These are phyloP conservation scores for Boehmeria nivea DNA, from an alignment of 306 rosid genomes.

Conservation along the genomic window DNA sequence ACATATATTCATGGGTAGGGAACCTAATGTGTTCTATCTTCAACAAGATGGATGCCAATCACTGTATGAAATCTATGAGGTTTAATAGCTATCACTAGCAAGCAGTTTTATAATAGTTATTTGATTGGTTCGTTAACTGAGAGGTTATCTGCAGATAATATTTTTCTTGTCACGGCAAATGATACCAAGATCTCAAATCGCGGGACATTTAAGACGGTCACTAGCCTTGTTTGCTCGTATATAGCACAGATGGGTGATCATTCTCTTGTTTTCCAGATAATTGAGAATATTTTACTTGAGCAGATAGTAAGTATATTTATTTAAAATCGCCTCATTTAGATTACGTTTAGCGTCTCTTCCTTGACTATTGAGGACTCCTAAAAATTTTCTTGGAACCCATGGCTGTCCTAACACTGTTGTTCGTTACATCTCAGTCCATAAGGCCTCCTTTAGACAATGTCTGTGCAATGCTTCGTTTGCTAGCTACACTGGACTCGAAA, in stretches of 20 bases:
- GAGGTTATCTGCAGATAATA: conserved; percentile 40
- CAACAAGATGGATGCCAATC: neutral
- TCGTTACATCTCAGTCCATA: conserved; percentile 31
- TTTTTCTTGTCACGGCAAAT: conserved; percentile 31
- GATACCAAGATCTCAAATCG: conserved; percentile 22
- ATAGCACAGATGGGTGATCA: conserved; percentile 64
- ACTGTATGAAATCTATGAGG: too few relatives aligned
- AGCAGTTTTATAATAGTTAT: neutral
- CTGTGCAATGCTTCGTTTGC: conserved; percentile 66
- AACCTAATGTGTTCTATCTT: neutral
- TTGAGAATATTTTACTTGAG: conserved; percentile 50
- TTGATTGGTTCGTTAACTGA: conserved; percentile 8
- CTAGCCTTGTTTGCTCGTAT: conserved; percentile 38
- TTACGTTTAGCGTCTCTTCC: too few relatives aligned
- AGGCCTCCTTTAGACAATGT: conserved; percentile 57
- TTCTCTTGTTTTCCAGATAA: conserved; percentile 43
- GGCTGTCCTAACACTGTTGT: conserved; percentile 19
- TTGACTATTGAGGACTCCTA: conserved; percentile 9
- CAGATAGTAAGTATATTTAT: conserved; percentile 42
- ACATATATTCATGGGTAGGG: too few relatives aligned
- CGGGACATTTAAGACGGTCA: conserved; percentile 41
- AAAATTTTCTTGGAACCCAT: conserved; percentile 9
- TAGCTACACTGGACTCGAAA: conserved; percentile 47
- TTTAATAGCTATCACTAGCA: neutral
- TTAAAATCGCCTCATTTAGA: neutral